Evolutionary conservation across 1,284 basidiomycete genomes (phyloP).

Genomic region (Anthracocystis panici-leucophaei): DNA sequence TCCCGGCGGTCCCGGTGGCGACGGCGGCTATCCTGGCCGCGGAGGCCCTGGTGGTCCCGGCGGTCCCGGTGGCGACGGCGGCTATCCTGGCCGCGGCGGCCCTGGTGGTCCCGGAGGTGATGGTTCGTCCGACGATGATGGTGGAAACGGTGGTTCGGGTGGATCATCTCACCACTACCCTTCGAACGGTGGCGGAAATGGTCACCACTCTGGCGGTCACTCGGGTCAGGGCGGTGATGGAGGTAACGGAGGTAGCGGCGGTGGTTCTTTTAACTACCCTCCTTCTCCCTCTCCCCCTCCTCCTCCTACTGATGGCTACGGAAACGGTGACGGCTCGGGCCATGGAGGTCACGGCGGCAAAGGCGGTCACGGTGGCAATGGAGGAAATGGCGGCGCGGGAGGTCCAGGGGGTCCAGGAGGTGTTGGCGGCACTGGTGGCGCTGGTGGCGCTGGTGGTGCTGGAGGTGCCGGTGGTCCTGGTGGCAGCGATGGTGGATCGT

Average conservation of each 20-base stretch:
- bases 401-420: conserved; percentile 12
- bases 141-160: too few species aligned
- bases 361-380: conserved; percentile 10
- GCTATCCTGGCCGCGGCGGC: neutral
- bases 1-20: conserved; percentile 2
- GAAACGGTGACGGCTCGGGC: conserved; percentile 2
- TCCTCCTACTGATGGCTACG: neutral
- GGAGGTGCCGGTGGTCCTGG: neutral
- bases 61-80: conserved; percentile 1
- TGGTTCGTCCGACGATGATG: neutral
- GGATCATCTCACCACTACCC: neutral
- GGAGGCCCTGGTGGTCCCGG: conserved; percentile 2
- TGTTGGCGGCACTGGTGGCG: conserved; percentile 2
- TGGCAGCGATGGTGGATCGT: neutral
- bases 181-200: neutral
- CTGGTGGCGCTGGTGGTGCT: neutral
- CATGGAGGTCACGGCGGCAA: neutral
- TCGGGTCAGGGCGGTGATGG: conserved; percentile 1
- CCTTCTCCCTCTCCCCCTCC: neutral
- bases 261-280: neutral
- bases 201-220: neutral
- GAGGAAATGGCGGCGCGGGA: neutral
- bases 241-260: conserved; percentile 10
- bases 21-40: neutral
- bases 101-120: conserved; percentile 8